Conservation (phyloP, 495 filamentous ascomycete genomes). For the Annulohypoxylon moriforme region DNA sequence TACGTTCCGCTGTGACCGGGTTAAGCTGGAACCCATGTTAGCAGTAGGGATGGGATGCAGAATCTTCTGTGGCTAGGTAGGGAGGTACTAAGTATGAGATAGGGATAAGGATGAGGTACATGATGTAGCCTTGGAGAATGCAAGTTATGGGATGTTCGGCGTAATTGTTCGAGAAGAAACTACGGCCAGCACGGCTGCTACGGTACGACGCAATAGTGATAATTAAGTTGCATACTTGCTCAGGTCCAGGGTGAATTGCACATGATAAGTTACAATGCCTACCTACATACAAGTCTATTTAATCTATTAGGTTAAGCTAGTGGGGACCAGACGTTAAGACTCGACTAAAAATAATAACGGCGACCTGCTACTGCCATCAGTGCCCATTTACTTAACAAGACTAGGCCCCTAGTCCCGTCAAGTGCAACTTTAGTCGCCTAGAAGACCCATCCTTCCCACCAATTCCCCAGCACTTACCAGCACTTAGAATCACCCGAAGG, state of each 20-base stretch:
- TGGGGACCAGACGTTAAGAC: neutral
- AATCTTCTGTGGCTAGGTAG: too few species aligned
- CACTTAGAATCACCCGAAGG: conserved; percentile 29
- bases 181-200: neutral
- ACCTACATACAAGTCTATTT: neutral
- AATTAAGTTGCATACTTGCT: neutral
- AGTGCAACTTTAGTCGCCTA: neutral
- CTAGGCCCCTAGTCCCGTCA: neutral
- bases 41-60: too few species aligned
- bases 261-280: neutral
- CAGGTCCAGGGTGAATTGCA: too few species aligned
- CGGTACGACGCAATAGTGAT: conserved; percentile 3
- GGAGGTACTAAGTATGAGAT: too few species aligned
- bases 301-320: conserved; percentile 8
- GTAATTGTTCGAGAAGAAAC: conserved; percentile 6
- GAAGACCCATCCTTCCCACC: conserved; percentile 6
- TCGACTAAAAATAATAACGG: conserved; percentile 12
- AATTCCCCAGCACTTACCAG: conserved; percentile 11
- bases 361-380: neutral
- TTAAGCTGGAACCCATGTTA: neutral
- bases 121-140: neutral
- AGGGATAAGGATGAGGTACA: too few species aligned
- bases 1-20: neutral
- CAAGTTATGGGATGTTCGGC: neutral
- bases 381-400: neutral